Base-by-base conservation (phyloP, 495 filamentous ascomycete genomes). In the Melanomma pulvis-pyrius region DNA sequence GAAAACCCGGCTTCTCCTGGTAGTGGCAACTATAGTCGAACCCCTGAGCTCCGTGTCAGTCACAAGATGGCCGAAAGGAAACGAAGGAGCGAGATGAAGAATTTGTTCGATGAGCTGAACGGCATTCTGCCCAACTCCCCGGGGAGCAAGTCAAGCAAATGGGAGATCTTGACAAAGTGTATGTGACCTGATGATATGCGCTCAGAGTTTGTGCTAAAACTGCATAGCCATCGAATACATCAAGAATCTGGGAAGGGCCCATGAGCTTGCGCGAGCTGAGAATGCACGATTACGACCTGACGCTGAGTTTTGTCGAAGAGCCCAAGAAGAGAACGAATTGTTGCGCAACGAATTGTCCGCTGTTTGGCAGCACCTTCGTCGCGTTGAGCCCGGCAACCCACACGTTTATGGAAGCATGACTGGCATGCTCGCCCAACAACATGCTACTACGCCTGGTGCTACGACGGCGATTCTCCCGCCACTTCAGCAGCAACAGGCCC, bases 81-180 rank as follows among this genome's bases (percentile, higher is more conserved):
- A 78, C 88, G 94, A 17, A 86, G 94, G 34, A 96, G 92, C 52
- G 94, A 99, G 75, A 98, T 99, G 94, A 99, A 99, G 77, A 89
- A 93, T 73, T 82, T 97, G 7, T 98, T 98, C 74, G 94, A 99
- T 67, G 83, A 88, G 49, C 78, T 99, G 25, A 86, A 93, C 39
- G 82, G 88, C 56, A 83, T 92, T 44, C 86, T 97, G 66, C 93
- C 93, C 6, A 87, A 92, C 59, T 90, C 90, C 63, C 87, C 92
- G 54, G 93, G 92, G 21, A 89, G 90, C 48, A 99, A 98, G 73
- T 93, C 93, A 2, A 97, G 92, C 73, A 99, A 99, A 77, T 99
- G 96, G 96, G 94, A 99, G 72, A 96, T 96, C 34, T 76, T 99
- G n/a, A 96, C 91, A 11, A 92, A 93, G 84, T 91, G 92, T 96